A percentile compares a stretch with the other conserved stretches of the same genome.
Evolutionary conservation across 78 protist genomes (phyloP).

Genomic region (Blattamonas nauphoetae): DNA sequence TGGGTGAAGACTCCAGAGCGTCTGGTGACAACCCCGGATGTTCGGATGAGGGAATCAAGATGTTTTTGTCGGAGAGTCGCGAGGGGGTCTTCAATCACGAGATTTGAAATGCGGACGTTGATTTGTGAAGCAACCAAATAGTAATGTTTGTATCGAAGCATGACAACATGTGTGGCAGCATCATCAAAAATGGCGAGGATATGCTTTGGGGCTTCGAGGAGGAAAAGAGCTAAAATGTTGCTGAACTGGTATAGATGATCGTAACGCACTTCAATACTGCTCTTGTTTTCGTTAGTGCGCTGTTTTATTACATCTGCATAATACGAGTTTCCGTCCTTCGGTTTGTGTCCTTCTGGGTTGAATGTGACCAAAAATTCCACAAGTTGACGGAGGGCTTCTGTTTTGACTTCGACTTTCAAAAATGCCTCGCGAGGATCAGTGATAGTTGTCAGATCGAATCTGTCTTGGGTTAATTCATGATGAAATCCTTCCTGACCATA

Average conservation of each 20-base stretch:
- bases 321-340: neutral
- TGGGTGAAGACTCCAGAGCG: conserved; percentile 89
- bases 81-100: conserved; percentile 73
- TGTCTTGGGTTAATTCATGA: neutral
- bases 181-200: conserved; percentile 3
- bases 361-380: neutral
- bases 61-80: conserved; percentile 73
- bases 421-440: neutral
- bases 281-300: neutral
- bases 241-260: neutral
- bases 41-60: conserved; percentile 66
- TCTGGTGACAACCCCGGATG: conserved; percentile 87
- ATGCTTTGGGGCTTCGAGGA: neutral
- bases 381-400: neutral
- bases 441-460: neutral
- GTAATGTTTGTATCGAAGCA: neutral
- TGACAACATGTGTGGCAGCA: neutral
- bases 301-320: neutral
- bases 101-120: conserved; percentile 78
- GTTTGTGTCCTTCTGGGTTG: neutral
- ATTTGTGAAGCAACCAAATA: conserved; percentile 8
- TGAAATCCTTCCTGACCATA: neutral
- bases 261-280: neutral
- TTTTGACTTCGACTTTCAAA: neutral
- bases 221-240: neutral